Conservation (phyloP, 2,329 filamentous ascomycete species). For the Verticillium zaregamsianum region DNA sequence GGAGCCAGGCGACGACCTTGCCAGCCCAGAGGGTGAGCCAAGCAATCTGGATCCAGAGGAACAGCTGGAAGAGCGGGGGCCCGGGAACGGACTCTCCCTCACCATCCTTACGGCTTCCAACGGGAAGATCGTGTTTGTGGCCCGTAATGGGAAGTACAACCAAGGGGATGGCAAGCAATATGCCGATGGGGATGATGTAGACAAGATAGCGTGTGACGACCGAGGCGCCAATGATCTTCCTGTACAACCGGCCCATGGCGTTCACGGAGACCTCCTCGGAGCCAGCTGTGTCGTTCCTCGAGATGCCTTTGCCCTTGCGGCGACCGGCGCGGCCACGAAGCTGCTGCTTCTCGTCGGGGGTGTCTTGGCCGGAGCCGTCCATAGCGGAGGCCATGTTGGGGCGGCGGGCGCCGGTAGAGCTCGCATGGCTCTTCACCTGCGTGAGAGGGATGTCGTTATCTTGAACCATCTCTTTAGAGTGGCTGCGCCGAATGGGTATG, state of each 20-base stretch:
- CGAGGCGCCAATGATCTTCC: constrained; percentile 59
- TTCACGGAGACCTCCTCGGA: constrained; percentile 54
- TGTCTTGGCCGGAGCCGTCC: constrained; percentile 23
- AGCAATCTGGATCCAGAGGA: constrained; percentile 65
- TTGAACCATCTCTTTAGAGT: constrained; percentile 26
- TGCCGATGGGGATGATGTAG: constrained; percentile 61
- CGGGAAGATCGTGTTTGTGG: constrained; percentile 16
- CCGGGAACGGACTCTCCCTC: constrained; percentile 20
- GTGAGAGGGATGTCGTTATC: constrained; percentile 50
- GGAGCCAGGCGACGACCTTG: constrained; percentile 58
- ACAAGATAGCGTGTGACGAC: constrained; percentile 63
- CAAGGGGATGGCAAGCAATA: constrained; percentile 59
- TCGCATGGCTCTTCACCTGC: constrained; percentile 50
- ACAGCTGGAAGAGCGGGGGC: constrained; percentile 55
- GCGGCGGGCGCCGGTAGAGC: constrained; percentile 49
- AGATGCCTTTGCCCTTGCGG: constrained; percentile 42
- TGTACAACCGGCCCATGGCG: constrained; percentile 62
- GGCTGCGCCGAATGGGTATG: constrained; percentile 31
- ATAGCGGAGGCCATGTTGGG: constrained; percentile 32
- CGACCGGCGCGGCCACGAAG: constrained; percentile 38
- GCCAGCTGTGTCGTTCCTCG: constrained; percentile 39
- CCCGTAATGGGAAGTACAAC: constrained; percentile 47
- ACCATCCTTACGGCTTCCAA: neutral
- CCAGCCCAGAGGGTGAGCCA: constrained; percentile 66
- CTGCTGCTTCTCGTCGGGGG: constrained; percentile 41